Base-by-base conservation (phyloP, 306 rosid species). In the Sophora flavescens region DNA sequence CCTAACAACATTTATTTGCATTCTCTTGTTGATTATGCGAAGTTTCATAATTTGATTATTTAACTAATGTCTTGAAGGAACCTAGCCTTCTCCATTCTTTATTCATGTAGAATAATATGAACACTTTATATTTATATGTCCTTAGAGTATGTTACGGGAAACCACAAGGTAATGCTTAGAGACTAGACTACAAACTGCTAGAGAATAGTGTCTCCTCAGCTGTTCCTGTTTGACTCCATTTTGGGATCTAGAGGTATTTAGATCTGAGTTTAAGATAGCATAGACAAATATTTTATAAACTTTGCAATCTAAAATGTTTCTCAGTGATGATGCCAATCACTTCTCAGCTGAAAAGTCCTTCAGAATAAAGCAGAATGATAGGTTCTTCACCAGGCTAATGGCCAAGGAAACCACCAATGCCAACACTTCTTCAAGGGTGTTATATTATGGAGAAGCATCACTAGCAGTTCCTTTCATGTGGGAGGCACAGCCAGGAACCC, bases 401-500 rank as follows among this genome's bases (percentile, higher is more conserved):
- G 36, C 84, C 0, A 83, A 83, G 60, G 87, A 83, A 70, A 13
- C 15, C 4, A 44, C 74, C 32, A 50, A 7, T 17, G 78, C 53
- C 1, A 79, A 83, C 48, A 8, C 81, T 30, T 84, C 87, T 70
- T 70, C 84, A 33, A 84, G 87, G 64, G 50, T 84, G 4, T 75
- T 80, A 8, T 84, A 80, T 50, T 84, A 84, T 38, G 69, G 84
- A 10, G 87, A 84, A 71, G 26, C 54, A 8, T 71, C 87, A 11
- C 69, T 70, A 0, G 84, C 84, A 0, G 84, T 84, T 76, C 87
- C 87, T 30, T 84, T 84, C 52, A 65, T 56, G 22, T 84, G 87
- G 87, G 87, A 84, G 32, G 78, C 75, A 64, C 87, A 84, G 12
- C 87, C 87, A 3, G 87, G 87, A 6, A 84, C 87, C 32, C 87